phyloP scores from a whole-genome alignment of 352 stramenopile species.

The Globisporangium iwayamae region DNA sequence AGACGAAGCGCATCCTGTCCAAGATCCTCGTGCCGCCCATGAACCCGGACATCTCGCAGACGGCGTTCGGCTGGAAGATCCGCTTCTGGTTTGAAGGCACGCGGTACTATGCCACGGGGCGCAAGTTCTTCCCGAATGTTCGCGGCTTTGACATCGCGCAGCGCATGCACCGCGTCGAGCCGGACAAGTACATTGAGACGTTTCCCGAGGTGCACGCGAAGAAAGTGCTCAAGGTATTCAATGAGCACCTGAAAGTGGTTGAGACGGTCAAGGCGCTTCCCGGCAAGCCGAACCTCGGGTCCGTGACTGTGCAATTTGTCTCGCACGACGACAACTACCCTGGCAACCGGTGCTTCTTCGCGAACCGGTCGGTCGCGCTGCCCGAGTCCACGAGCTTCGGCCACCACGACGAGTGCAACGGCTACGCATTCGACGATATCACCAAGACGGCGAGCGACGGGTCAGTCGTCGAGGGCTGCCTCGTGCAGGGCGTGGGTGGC shows the following conservation, averaged over 20 bases:
- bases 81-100: constrained; percentile 52
- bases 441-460: constrained; percentile 32
- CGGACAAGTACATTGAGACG: constrained; percentile 52
- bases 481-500: constrained; percentile 44
- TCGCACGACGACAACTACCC: constrained; percentile 33
- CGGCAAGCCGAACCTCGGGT: constrained; percentile 40
- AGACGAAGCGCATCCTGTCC: constrained; percentile 41
- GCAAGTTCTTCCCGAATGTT: constrained; percentile 61
- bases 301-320: constrained; percentile 46
- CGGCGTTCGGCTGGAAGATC: constrained; percentile 64
- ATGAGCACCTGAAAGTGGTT: constrained; percentile 51
- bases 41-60: constrained; percentile 32
- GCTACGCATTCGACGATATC: constrained; percentile 61
- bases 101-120: constrained; percentile 50
- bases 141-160: constrained; percentile 48
- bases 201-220: constrained; percentile 57
- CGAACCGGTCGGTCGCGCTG: constrained; percentile 46
- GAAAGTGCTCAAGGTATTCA: constrained; percentile 42
- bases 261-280: constrained; percentile 52
- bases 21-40: constrained; percentile 36
- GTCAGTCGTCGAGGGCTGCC: constrained; percentile 38
- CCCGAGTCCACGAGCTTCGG: constrained; percentile 34
- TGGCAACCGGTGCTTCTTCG: constrained; percentile 51
- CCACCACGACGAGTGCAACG: constrained; percentile 65
- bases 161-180: constrained; percentile 50